Conservation (phyloP, 768 basidiomycete species). For the Megacollybia marginata region DNA sequence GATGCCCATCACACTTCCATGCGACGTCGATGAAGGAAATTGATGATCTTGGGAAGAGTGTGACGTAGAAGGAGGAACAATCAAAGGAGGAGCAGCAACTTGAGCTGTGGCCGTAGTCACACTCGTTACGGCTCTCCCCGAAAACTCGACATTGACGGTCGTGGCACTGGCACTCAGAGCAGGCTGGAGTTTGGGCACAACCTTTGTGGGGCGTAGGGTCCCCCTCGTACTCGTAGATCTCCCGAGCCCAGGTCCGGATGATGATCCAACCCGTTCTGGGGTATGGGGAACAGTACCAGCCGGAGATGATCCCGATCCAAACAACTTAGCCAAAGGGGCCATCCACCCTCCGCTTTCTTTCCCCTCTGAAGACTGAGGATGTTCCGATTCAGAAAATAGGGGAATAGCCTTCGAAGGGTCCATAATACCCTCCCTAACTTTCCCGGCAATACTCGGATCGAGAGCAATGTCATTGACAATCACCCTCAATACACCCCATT, state of each 20-base stretch:
- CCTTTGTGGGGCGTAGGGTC: conserved; percentile 27
- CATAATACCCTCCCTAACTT: conserved; percentile 65
- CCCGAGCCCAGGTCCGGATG: no score
- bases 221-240: conserved; percentile 15
- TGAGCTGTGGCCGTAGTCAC: conserved; percentile 16
- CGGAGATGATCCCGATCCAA: conserved; percentile 33
- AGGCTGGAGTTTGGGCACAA: conserved; percentile 75
- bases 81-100: neutral
- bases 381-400: conserved; percentile 28
- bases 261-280: conserved; percentile 8
- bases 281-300: conserved; percentile 15
- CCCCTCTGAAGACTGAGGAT: conserved; percentile 17
- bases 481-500: conserved; percentile 75
- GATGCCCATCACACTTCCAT: conserved; percentile 63
- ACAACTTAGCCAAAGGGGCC: conserved; percentile 78
- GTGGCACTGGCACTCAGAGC: conserved; percentile 84
- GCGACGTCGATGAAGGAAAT: neutral
- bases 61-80: conserved; percentile 8
- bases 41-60: neutral
- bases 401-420: conserved; percentile 46
- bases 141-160: conserved; percentile 96
- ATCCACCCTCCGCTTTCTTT: conserved; percentile 59
- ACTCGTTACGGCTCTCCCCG: conserved; percentile 49
- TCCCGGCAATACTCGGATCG: conserved; percentile 70
- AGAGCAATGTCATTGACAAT: conserved; percentile 86